These are phyloP conservation scores for Cryoendolithus antarcticus DNA, from an alignment of 2,329 filamentous ascomycete species.

Conservation along the genomic window DNA sequence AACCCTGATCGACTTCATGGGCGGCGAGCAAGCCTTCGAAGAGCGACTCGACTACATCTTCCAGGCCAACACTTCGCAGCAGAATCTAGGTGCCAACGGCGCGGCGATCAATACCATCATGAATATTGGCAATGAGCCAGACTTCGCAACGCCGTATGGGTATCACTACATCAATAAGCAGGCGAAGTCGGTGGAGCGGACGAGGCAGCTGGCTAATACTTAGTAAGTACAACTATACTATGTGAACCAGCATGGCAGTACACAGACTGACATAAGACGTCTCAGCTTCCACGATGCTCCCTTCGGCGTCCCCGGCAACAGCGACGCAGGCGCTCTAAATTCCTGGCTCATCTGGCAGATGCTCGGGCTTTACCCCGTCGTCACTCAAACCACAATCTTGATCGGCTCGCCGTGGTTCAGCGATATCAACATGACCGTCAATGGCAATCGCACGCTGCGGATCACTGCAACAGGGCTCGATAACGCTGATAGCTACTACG, in stretches of 20 bases:
- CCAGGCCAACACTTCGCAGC: constrained; percentile 24
- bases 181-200: constrained; percentile 15
- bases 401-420: constrained; percentile 15
- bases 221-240: no score
- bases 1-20: constrained; percentile 32
- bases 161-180: constrained; percentile 23
- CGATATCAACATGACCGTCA: constrained; percentile 20
- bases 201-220: constrained; percentile 15
- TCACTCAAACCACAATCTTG: constrained; percentile 41
- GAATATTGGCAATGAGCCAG: constrained; percentile 24
- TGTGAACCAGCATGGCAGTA: no score
- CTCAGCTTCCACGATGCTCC: constrained; percentile 16
- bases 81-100: constrained; percentile 24
- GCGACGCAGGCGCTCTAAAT: constrained; percentile 22
- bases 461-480: constrained; percentile 36
- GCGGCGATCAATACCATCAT: constrained; percentile 25
- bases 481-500: constrained; percentile 34
- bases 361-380: constrained; percentile 22
- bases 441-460: constrained; percentile 25
- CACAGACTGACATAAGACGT: no score
- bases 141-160: constrained; percentile 22
- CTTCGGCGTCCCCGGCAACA: constrained; percentile 21
- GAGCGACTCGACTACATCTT: constrained; percentile 31
- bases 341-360: constrained; percentile 23
- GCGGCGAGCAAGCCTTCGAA: constrained; percentile 27